A percentile compares a stretch with the other conserved stretches of the same genome.
Evolutionary conservation across 2,329 filamentous ascomycete species (phyloP).

Genomic region (Aureobasidium leucospermi): DNA sequence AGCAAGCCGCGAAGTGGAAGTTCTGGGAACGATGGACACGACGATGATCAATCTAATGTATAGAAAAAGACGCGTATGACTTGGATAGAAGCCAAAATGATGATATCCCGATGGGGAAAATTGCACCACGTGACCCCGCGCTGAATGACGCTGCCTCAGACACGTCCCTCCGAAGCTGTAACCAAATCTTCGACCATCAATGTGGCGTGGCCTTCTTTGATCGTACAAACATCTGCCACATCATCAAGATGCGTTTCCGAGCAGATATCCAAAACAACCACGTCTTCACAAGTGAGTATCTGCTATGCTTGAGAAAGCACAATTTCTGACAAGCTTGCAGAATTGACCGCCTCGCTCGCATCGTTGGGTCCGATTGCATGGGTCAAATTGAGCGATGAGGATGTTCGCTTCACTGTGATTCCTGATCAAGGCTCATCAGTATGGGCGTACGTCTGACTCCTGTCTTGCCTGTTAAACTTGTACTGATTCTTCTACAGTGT

Average conservation of each 20-base stretch:
- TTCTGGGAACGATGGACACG: conserved; percentile 35
- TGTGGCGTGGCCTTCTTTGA: neutral
- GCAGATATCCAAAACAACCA: conserved; percentile 44
- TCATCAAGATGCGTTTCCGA: conserved; percentile 43
- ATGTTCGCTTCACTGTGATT: conserved; percentile 89
- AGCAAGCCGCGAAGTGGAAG: conserved; percentile 27
- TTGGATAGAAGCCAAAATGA: neutral
- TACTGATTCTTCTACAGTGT: conserved; percentile 26
- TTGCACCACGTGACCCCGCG: neutral
- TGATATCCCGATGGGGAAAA: neutral
- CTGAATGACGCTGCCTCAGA: conserved; percentile 2
- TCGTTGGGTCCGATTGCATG: conserved; percentile 77
- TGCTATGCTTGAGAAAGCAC: conserved; percentile 3
- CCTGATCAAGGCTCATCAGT: conserved; percentile 93
- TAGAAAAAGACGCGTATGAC: neutral
- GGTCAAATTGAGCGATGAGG: conserved; percentile 81
- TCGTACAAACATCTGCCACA: neutral
- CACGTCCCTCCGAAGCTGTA: neutral
- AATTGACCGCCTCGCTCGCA: conserved; percentile 55
- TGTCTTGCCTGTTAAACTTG: neutral
- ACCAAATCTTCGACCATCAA: neutral
- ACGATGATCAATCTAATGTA: conserved; percentile 14
- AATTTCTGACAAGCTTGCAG: conserved; percentile 30
- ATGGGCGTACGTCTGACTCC: conserved; percentile 64
- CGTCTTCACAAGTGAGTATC: conserved; percentile 45